phyloP scores from a whole-genome alignment of 208 protist species.

The Crithidia brevicula region DNA sequence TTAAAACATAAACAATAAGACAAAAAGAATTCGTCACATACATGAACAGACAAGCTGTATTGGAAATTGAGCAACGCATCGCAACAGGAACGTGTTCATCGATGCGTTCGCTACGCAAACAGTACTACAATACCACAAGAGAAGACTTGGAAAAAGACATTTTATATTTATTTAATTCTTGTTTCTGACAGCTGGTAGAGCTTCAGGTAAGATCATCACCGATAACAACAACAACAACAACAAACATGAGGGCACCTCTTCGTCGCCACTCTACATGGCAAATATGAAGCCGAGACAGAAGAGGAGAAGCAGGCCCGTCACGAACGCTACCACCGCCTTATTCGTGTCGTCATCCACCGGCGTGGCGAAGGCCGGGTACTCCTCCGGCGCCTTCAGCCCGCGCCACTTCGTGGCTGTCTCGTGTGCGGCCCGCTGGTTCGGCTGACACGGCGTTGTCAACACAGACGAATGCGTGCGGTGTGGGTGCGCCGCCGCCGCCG shows the following conservation, averaged over 20 bases:
- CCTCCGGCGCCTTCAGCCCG: constrained; percentile 1
- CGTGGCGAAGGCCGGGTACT: constrained; percentile 18
- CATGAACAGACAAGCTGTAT: too few relatives aligned
- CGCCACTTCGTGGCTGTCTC: constrained; percentile 1
- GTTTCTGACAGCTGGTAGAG: too few relatives aligned
- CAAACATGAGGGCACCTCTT: neutral
- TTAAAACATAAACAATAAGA: too few relatives aligned
- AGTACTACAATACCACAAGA: too few relatives aligned
- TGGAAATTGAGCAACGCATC: too few relatives aligned
- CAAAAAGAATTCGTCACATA: too few relatives aligned
- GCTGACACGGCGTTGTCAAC: neutral
- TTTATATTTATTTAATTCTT: too few relatives aligned
- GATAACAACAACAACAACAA: too few relatives aligned
- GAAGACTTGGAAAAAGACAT: too few relatives aligned
- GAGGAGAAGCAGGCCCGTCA: constrained; percentile 11
- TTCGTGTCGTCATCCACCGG: constrained; percentile 26
- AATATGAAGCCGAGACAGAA: constrained; percentile 27
- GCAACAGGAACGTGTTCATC: too few relatives aligned
- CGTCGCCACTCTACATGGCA: constrained; percentile 2
- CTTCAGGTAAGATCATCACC: too few relatives aligned
- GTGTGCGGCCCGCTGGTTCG: neutral
- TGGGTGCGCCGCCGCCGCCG: neutral
- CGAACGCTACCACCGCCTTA: constrained; percentile 28
- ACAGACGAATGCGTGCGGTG: neutral
- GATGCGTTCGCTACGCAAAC: too few relatives aligned